Evolutionary conservation across 2,329 filamentous ascomycete genomes (phyloP).

Genomic region (Aureobasidium uvarum): DNA sequence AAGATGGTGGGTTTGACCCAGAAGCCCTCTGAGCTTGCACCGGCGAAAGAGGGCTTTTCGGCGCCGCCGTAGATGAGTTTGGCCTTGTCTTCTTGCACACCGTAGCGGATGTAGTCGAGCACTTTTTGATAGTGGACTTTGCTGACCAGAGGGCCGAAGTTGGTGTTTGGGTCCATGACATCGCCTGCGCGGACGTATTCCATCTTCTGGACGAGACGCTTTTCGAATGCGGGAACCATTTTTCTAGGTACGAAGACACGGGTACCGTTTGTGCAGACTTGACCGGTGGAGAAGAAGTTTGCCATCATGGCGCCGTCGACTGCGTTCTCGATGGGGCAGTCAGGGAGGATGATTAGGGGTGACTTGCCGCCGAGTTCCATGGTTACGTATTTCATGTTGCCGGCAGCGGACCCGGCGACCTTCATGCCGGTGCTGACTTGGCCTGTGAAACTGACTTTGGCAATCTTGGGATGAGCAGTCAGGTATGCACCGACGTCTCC

Average conservation of each 20-base stretch:
- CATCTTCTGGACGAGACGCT: conserved; percentile 67
- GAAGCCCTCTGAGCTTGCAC: conserved; percentile 60
- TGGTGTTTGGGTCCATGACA: conserved; percentile 68
- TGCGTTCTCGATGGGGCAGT: conserved; percentile 74
- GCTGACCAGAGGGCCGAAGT: conserved; percentile 81
- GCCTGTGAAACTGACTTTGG: conserved; percentile 87
- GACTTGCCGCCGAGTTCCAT: conserved; percentile 92
- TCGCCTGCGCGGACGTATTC: conserved; percentile 67
- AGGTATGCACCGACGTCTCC: conserved; percentile 75
- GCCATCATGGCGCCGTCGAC: conserved; percentile 90
- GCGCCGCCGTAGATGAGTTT: conserved; percentile 70
- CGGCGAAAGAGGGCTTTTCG: conserved; percentile 55
- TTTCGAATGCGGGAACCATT: conserved; percentile 68
- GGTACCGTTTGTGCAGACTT: conserved; percentile 92
- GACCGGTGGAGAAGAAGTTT: conserved; percentile 87
- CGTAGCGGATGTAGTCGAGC: conserved; percentile 70
- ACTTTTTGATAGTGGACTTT: conserved; percentile 75
- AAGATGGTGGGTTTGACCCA: conserved; percentile 85
- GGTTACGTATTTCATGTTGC: conserved; percentile 83
- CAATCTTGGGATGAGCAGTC: conserved; percentile 67
- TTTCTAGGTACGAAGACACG: conserved; percentile 73
- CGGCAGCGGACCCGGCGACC: conserved; percentile 72
- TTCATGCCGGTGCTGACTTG: conserved; percentile 81
- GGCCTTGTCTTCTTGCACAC: conserved; percentile 69
- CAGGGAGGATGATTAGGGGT: conserved; percentile 74